phyloP scores from a whole-genome alignment of 345 rosid genomes.

The Citrus australasica region DNA sequence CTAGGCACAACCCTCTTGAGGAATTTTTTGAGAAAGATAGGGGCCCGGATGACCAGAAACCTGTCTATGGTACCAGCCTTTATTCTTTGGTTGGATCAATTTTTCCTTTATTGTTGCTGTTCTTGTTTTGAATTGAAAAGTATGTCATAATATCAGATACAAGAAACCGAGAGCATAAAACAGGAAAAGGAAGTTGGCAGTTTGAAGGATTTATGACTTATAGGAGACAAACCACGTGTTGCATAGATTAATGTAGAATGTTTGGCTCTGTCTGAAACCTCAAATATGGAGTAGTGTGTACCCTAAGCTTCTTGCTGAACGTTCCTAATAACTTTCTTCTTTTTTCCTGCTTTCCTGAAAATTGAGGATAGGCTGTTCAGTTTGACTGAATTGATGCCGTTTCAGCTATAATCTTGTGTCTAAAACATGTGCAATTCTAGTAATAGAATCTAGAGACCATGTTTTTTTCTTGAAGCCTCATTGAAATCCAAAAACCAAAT shows the following conservation, averaged over 20 bases:
- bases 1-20: constrained; percentile 64
- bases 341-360: not conserved
- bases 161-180: not conserved
- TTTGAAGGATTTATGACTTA: not conserved
- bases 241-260: not conserved
- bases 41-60: constrained; percentile 61
- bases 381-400: not conserved
- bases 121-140: not conserved
- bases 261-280: not conserved
- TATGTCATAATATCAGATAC: not conserved
- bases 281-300: not conserved
- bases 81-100: not conserved
- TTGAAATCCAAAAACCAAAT: not conserved
- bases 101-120: not conserved
- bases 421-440: no score
- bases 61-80: constrained; percentile 57
- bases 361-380: not conserved
- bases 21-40: constrained; percentile 81
- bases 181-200: not conserved
- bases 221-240: not conserved
- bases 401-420: not conserved
- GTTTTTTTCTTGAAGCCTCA: not conserved
- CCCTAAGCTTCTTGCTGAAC: not conserved
- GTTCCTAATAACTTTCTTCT: not conserved
- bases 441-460: not conserved